phyloP scores from a whole-genome alignment of 164 flowering plant species.

The Annona cherimola region DNA sequence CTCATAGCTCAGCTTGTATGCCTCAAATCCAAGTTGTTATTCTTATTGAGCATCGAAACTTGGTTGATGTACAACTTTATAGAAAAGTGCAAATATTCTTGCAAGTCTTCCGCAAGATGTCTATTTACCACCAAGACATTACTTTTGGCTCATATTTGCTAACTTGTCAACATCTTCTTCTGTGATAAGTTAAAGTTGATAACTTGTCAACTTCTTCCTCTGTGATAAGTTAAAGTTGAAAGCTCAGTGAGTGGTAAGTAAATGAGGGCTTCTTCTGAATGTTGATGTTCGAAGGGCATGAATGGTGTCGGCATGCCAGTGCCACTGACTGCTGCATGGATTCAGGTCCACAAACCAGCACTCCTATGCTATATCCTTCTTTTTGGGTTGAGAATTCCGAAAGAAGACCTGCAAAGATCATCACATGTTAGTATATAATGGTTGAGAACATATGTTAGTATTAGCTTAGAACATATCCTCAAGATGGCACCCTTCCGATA shows the following conservation, averaged over 20 bases:
- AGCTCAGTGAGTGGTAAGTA: conserved; percentile 73
- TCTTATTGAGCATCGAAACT: too few species aligned
- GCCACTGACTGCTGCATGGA: conserved; percentile 73
- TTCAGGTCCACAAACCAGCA: conserved; percentile 78
- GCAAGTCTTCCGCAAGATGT: too few species aligned
- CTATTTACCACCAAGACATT: too few species aligned
- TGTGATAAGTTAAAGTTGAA: conserved; percentile 36
- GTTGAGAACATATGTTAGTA: too few species aligned
- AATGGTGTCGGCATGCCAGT: conserved; percentile 30
- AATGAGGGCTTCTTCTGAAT: conserved; percentile 29
- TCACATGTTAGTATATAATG: not conserved
- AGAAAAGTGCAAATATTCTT: too few species aligned
- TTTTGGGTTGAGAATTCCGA: conserved; percentile 31
- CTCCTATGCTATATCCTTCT: conserved; percentile 49
- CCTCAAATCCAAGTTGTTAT: too few species aligned
- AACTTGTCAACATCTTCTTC: too few species aligned
- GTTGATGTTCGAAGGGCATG: conserved; percentile 17
- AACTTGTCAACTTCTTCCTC: too few species aligned
- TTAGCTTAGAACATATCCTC: not conserved
- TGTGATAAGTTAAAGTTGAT: too few species aligned
- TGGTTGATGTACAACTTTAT: too few species aligned
- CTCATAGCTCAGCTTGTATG: too few species aligned
- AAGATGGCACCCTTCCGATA: not conserved
- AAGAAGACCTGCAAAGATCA: conserved; percentile 44
- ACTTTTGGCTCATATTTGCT: too few species aligned